phyloP scores from a whole-genome alignment of 2,329 filamentous ascomycete species.

The Sarocladium strictum region DNA sequence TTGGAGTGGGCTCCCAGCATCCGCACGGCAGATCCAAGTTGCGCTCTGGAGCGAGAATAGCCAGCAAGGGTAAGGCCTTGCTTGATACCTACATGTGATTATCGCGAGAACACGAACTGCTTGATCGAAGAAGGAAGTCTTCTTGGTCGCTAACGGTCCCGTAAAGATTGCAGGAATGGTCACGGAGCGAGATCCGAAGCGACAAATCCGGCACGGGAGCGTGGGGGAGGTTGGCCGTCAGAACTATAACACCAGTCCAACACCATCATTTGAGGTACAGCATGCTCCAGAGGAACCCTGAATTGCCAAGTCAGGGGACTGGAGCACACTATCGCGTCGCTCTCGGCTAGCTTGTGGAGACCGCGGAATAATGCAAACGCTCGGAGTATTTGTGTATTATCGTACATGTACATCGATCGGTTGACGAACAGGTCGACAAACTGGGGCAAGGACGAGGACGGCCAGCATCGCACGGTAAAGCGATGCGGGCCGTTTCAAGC shows the following conservation, averaged over 20 bases:
- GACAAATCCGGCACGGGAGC: background rate
- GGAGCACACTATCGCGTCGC: background rate
- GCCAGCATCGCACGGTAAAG: background rate
- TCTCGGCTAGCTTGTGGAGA: background rate
- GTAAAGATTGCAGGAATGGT: too few species aligned
- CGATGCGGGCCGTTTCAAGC: background rate
- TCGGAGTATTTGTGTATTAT: too few species aligned
- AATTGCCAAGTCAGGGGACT: background rate
- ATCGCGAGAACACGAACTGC: too few species aligned
- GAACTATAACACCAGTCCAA: background rate
- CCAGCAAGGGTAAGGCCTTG: too few species aligned
- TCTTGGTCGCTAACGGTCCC: too few species aligned
- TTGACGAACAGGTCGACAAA: too few species aligned
- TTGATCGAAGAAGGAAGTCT: too few species aligned
- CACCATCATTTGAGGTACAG: background rate
- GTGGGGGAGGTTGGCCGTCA: background rate
- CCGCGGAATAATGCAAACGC: background rate
- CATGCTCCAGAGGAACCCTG: background rate
- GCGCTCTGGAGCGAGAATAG: too few species aligned
- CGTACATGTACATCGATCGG: too few species aligned
- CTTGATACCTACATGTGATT: background rate
- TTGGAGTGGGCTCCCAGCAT: too few species aligned
- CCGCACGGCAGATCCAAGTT: too few species aligned
- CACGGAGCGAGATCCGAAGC: background rate
- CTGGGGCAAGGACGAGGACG: background rate